Conservation (phyloP, 1,139 yeast species). For the Zhuliangozyma blackwelliae region DNA sequence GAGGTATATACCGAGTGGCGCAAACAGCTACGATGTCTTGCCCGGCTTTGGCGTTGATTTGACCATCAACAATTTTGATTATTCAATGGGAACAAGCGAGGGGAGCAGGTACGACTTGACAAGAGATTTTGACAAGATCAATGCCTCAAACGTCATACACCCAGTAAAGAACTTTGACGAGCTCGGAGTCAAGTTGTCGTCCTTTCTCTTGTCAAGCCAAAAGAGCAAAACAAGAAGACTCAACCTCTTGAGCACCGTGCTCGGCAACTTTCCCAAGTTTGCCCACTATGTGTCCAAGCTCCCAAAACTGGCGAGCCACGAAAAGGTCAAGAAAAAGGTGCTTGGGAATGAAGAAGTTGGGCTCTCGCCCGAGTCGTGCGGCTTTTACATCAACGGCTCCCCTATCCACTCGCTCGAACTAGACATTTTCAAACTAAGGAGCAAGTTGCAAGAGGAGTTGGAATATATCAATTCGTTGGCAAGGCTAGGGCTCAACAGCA, state of each 20-base stretch:
- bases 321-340: slow-evolving; percentile 19
- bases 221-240: slow-evolving; percentile 11
- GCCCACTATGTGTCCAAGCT: slow-evolving; percentile 27
- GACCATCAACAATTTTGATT: slow-evolving; percentile 25
- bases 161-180: slow-evolving; percentile 24
- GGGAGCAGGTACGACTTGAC: slow-evolving; percentile 3
- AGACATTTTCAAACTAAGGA: slow-evolving; percentile 42
- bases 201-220: slow-evolving; percentile 36
- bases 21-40: slow-evolving; percentile 28
- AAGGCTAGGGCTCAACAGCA: slow-evolving; percentile 30
- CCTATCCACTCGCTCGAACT: slow-evolving; percentile 39
- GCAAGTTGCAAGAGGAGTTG: slow-evolving; percentile 34
- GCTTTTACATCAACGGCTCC: slow-evolving; percentile 63
- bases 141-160: slow-evolving; percentile 16
- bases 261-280: slow-evolving; percentile 51
- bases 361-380: slow-evolving; percentile 36
- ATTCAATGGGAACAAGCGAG: too few species aligned
- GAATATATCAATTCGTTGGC: slow-evolving; percentile 23
- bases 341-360: slow-evolving; percentile 30
- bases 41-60: slow-evolving; percentile 68
- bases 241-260: slow-evolving; percentile 28
- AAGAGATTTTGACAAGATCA: slow-evolving; percentile 9
- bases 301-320: slow-evolving; percentile 10
- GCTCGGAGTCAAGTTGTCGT: slow-evolving; percentile 45
- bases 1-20: slow-evolving; percentile 52